Percentiles rank a stretch among this genome's conserved stretches.
These are phyloP conservation scores for Talaromyces liani DNA, from an alignment of 495 filamentous ascomycete species.

Conservation along the genomic window DNA sequence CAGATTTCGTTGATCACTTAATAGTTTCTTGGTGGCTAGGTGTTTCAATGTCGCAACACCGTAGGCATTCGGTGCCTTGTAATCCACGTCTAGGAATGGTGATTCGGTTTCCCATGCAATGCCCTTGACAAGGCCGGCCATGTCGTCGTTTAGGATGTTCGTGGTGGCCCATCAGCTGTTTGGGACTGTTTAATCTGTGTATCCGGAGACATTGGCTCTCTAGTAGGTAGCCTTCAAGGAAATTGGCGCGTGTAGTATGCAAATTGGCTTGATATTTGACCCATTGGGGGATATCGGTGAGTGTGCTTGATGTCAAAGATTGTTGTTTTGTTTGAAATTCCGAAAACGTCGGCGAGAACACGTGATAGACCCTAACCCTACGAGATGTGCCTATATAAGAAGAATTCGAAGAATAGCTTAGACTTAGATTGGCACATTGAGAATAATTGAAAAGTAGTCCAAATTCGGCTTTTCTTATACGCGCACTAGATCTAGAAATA, in stretches of 20 bases:
- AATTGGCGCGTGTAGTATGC: no score
- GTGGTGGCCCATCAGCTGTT: neutral
- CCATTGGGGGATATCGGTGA: no score
- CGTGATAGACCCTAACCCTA: no score
- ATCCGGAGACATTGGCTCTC: neutral
- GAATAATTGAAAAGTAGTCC: no score
- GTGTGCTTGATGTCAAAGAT: no score
- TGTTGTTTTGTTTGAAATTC: no score
- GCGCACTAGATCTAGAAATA: neutral
- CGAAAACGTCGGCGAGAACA: no score
- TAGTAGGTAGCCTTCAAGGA: neutral
- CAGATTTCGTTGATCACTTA: constrained; percentile 27
- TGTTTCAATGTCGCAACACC: constrained; percentile 27
- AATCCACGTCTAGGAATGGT: constrained; percentile 23
- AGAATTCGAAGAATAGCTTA: no score
- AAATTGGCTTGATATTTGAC: no score
- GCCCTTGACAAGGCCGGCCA: constrained; percentile 10
- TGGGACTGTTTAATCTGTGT: neutral
- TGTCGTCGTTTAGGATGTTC: constrained; percentile 7
- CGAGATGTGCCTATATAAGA: no score
- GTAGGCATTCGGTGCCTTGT: constrained; percentile 14
- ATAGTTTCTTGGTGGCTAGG: constrained; percentile 20
- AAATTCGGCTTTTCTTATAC: neutral
- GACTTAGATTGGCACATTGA: no score
- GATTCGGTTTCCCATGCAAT: constrained; percentile 32